These are phyloP conservation scores for Flaveria trinervia DNA, from an alignment of 129 eudicot species.

Conservation along the genomic window DNA sequence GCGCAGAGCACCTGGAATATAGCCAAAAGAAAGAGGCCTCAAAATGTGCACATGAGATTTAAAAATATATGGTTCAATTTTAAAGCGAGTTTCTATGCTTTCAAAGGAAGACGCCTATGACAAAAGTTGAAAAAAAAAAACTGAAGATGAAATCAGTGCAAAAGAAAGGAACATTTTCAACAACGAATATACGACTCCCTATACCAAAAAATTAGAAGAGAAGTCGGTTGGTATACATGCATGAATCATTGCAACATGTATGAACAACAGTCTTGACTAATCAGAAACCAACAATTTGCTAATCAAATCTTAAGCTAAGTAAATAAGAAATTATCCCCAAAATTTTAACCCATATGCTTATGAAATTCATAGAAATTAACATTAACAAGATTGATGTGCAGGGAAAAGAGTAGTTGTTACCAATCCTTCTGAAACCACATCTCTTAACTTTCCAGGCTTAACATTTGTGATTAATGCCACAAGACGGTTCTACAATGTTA, in stretches of 20 bases:
- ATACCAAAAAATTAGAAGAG: neutral
- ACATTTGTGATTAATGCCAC: constrained; percentile 92
- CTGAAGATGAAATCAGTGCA: neutral
- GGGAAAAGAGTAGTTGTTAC: constrained; percentile 43
- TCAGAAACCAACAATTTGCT: neutral
- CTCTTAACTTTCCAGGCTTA: constrained; percentile 95
- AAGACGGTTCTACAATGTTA: constrained; percentile 71
- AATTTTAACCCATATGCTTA: neutral
- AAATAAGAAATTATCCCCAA: neutral
- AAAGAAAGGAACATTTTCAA: neutral
- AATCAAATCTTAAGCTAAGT: neutral
- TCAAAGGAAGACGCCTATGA: neutral
- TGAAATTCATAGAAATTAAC: neutral
- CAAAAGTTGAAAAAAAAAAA: neutral
- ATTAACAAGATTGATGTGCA: neutral
- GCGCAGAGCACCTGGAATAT: constrained; percentile 84
- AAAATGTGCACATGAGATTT: neutral
- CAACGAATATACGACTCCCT: neutral
- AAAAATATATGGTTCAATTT: neutral
- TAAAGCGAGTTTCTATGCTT: neutral
- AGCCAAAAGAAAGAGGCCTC: neutral
- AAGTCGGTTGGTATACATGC: too few relatives aligned
- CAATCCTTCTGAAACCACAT: constrained; percentile 98
- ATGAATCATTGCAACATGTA: neutral
- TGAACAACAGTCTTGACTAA: neutral